A percentile compares a stretch with the other conserved stretches of the same genome.
phyloP scores from a whole-genome alignment of 768 basidiomycete genomes.

The Tubosaeta sp. region DNA sequence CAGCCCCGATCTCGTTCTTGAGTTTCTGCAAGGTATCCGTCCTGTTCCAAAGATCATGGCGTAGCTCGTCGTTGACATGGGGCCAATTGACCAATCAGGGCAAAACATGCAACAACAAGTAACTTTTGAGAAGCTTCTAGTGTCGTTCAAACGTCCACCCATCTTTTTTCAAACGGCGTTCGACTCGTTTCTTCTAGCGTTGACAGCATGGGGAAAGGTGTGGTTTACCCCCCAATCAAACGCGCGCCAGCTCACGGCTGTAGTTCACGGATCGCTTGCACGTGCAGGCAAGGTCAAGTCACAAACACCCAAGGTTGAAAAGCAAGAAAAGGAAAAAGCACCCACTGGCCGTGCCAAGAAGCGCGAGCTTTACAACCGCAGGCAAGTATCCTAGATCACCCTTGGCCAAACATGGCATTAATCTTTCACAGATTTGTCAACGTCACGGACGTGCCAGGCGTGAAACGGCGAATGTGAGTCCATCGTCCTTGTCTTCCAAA shows the following conservation, averaged over 20 bases:
- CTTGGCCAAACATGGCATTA: not conserved
- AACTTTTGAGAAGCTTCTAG: no score
- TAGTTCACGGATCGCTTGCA: conserved; percentile 98
- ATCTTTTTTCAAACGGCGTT: not conserved
- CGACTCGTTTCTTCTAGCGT: conserved; percentile 38
- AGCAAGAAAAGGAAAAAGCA: conserved; percentile 97
- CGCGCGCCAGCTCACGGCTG: not conserved
- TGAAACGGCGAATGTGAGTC: conserved; percentile 94
- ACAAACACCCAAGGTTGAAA: conserved; percentile 95
- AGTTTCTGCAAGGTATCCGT: no score
- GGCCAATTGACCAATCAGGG: no score
- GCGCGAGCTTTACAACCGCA: conserved; percentile 86
- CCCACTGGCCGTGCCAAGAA: conserved; percentile 98
- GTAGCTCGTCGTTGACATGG: no score
- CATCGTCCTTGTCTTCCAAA: conserved; percentile 31
- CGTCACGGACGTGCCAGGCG: conserved; percentile 80
- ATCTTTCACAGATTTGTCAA: conserved; percentile 80
- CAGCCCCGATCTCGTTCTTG: no score
- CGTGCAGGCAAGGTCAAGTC: conserved; percentile 99
- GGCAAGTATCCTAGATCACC: conserved; percentile 44
- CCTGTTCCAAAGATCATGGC: no score
- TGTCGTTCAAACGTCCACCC: no score
- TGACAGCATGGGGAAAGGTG: conserved; percentile 73
- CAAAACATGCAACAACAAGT: conserved; percentile 15
- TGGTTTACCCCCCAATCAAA: conserved; percentile 3